Percentiles rank a stretch among this genome's conserved stretches.
Conservation (phyloP, 1,284 basidiomycete genomes). For the Cutaneotrichosporon cavernicola region DNA sequence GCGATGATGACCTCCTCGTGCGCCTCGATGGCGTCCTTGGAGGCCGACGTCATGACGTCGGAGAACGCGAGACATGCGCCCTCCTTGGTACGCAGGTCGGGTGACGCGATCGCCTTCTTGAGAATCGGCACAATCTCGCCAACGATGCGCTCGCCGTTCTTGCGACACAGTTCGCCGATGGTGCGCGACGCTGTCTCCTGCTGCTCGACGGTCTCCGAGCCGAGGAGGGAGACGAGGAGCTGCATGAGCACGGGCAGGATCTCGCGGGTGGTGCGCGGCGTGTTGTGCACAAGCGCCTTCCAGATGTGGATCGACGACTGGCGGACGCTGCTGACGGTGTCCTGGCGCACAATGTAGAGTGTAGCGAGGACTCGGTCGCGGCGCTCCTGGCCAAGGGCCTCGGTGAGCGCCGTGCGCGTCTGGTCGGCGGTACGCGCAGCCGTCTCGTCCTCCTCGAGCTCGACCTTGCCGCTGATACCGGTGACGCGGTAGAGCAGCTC, state of each 20-base stretch:
- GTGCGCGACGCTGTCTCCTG: constrained; percentile 91
- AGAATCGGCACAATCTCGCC: constrained; percentile 79
- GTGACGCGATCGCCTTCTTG: constrained; percentile 66
- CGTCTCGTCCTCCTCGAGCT: constrained; percentile 76
- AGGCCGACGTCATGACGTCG: constrained; percentile 86
- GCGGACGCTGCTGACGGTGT: constrained; percentile 83
- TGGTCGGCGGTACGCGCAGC: constrained; percentile 67
- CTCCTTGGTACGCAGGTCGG: constrained; percentile 72
- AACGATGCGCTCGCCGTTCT: constrained; percentile 91
- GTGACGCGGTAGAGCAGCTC: constrained; percentile 98
- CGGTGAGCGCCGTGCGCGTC: constrained; percentile 78
- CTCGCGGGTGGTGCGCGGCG: constrained; percentile 72
- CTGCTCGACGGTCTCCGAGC: constrained; percentile 77
- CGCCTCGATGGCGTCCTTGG: constrained; percentile 80
- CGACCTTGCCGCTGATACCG: constrained; percentile 89
- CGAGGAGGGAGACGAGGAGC: constrained; percentile 72
- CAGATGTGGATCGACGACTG: constrained; percentile 94
- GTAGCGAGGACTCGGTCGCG: constrained; percentile 87
- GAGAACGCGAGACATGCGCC: constrained; percentile 85
- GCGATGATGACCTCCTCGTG: constrained; percentile 88
- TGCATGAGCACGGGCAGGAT: constrained; percentile 83
- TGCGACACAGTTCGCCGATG: constrained; percentile 84
- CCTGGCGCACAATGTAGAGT: constrained; percentile 88
- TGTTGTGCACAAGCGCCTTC: constrained; percentile 86
- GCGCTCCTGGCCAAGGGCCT: constrained; percentile 83